Base-by-base conservation (phyloP, 169 alveolate species). In the Eimeria falciformis region DNA sequence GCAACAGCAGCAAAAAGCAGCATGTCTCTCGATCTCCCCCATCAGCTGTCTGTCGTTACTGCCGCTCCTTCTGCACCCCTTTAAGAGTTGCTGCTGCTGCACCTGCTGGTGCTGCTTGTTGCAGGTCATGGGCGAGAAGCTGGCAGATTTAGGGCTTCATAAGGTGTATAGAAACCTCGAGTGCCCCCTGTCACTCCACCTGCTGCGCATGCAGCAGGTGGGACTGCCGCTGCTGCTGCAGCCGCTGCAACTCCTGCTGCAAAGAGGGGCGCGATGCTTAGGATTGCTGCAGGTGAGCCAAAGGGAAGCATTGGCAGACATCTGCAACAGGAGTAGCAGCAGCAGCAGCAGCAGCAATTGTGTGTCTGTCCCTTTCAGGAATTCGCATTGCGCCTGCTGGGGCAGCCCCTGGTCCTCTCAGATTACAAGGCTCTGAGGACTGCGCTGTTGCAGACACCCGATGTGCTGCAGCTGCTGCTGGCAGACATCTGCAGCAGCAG, bases 171-270 rank as follows among this genome's bases (percentile, higher is more conserved):
- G 17, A 12, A 12, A 62, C 73, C 73, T 62, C 29, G 73, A 62
- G 25, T 62, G 25, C 25, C 73, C 73, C 2, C 73, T 62, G 37
- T 62, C 73, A 9, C 73, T 62, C 12, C 73, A 0, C 25, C 73
- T 62, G 11, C 73, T 62, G 11, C 73, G 73, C 73, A 62, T 62
- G 73, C 73, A 62, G 73, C 73, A 62, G 73, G 37, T 18, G 29
- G 73, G 73, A 62, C 29, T 62, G 7, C 73, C 73, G 29, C 29
- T 62, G 73, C 29, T 62, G 25, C 73, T 62, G 73, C 17, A 62
- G 37, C 73, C 73, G 7, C 2, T 62, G 25, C 73, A 62, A 12
- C 73, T 18, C 37, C 29, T 62, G 17, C 29, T 62, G 73, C 14
- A 62, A 18, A 62, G 73, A 62, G 73, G 73, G 73, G 73, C 73